Evolutionary conservation across 805 yeast genomes (phyloP).

Genomic region (Lipomyces mesembrius): DNA sequence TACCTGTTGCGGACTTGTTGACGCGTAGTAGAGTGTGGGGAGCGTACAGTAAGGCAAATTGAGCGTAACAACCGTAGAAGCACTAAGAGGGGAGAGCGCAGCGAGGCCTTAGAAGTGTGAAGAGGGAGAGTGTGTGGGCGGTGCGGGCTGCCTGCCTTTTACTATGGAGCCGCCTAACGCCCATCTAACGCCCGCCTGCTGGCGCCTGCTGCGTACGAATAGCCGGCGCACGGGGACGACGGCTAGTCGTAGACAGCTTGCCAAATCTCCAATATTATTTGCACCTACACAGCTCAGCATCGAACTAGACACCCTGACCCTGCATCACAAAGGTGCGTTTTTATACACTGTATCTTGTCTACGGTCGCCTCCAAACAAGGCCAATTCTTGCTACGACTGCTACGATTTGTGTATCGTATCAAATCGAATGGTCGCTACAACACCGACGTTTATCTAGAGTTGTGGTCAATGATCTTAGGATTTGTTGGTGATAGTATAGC

Average conservation of each 20-base stretch:
- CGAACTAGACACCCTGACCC: neutral
- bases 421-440: too few species aligned
- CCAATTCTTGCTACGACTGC: too few species aligned
- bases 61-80: neutral
- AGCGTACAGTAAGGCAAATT: slow-evolving; percentile 4
- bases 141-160: slow-evolving; percentile 28
- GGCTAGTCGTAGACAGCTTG: neutral
- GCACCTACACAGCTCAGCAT: neutral
- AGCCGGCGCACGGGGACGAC: neutral
- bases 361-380: too few species aligned
- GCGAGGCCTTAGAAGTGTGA: slow-evolving; percentile 18
- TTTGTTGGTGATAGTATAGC: too few species aligned
- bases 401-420: too few species aligned
- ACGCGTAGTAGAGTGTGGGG: slow-evolving; percentile 8
- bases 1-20: slow-evolving; percentile 7
- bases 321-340: neutral
- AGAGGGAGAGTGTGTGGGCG: slow-evolving; percentile 15
- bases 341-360: too few species aligned
- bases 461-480: too few species aligned
- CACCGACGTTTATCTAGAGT: too few species aligned
- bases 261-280: neutral
- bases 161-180: slow-evolving; percentile 11
- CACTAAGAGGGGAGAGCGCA: slow-evolving; percentile 3
- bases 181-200: neutral
- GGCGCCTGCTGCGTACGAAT: neutral